Percentiles rank a stretch among this genome's conserved stretches.
Conservation (phyloP, 768 basidiomycete genomes). For the Amanita subjunquillea region DNA sequence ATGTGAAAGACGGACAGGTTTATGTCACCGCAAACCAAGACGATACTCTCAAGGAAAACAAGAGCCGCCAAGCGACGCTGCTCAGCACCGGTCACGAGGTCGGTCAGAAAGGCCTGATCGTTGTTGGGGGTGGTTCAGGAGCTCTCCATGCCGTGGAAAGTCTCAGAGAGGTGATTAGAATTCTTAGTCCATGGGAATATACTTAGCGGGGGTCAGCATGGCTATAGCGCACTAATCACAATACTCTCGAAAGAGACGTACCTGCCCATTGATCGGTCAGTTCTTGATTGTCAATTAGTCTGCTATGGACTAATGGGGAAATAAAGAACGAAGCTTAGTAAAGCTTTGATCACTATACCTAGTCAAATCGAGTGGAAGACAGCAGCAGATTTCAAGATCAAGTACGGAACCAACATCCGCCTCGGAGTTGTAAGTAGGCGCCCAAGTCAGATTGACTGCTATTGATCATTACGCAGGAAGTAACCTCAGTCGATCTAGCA, state of each 20-base stretch:
- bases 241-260: slow-evolving; percentile 72
- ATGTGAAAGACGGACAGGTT: slow-evolving; percentile 63
- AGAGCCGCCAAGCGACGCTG: slow-evolving; percentile 50
- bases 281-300: background rate
- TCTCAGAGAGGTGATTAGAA: slow-evolving; percentile 53
- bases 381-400: slow-evolving; percentile 65
- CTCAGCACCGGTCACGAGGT: slow-evolving; percentile 34
- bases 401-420: slow-evolving; percentile 58
- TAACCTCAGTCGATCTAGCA: slow-evolving; percentile 56
- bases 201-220: slow-evolving; percentile 38
- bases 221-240: slow-evolving; percentile 68
- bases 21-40: slow-evolving; percentile 61
- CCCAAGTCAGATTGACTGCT: background rate
- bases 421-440: slow-evolving; percentile 37
- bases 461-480: slow-evolving; percentile 33
- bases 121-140: slow-evolving; percentile 81
- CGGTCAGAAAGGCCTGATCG: slow-evolving; percentile 60
- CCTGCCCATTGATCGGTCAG: slow-evolving; percentile 75
- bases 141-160: slow-evolving; percentile 72
- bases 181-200: background rate
- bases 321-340: slow-evolving; percentile 77
- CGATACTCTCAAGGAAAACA: slow-evolving; percentile 55
- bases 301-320: background rate
- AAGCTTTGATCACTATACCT: slow-evolving; percentile 69
- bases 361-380: slow-evolving; percentile 69